Conservation (phyloP, 768 basidiomycete genomes). For the Tricholoma saponaceum region DNA sequence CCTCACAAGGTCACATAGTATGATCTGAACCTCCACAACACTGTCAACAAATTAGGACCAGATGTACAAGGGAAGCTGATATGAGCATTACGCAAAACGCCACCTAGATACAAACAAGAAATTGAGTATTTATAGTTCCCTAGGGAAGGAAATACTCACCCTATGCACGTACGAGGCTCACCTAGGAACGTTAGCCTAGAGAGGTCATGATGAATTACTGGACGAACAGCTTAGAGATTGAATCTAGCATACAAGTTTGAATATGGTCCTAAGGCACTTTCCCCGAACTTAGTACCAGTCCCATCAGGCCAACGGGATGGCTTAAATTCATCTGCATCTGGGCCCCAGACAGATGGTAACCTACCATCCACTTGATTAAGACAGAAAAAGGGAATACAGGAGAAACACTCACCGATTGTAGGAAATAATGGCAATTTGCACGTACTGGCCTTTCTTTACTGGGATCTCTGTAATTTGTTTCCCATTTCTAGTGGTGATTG, state of each 20-base stretch:
- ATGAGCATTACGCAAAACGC: background rate
- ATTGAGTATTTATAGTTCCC: background rate
- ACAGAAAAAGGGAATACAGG: background rate
- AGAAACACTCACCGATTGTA: background rate
- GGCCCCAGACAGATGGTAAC: constrained; percentile 2
- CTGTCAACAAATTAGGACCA: too few relatives aligned
- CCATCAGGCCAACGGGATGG: constrained; percentile 1
- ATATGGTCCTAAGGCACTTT: background rate
- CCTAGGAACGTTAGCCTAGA: background rate
- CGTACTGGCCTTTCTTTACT: background rate
- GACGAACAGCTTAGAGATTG: background rate
- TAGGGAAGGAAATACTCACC: background rate
- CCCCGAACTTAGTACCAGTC: too few relatives aligned
- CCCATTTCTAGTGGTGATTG: background rate
- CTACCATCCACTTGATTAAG: background rate
- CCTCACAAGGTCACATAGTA: background rate
- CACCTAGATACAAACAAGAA: background rate
- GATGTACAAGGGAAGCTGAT: too few relatives aligned
- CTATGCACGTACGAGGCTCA: background rate
- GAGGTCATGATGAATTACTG: background rate
- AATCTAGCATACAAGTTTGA: background rate
- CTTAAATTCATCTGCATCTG: constrained; percentile 2
- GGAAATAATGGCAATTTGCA: background rate
- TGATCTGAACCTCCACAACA: background rate
- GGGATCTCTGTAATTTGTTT: background rate